Base-by-base conservation (phyloP, 2,329 filamentous ascomycete genomes). In the Xylaria sp. region DNA sequence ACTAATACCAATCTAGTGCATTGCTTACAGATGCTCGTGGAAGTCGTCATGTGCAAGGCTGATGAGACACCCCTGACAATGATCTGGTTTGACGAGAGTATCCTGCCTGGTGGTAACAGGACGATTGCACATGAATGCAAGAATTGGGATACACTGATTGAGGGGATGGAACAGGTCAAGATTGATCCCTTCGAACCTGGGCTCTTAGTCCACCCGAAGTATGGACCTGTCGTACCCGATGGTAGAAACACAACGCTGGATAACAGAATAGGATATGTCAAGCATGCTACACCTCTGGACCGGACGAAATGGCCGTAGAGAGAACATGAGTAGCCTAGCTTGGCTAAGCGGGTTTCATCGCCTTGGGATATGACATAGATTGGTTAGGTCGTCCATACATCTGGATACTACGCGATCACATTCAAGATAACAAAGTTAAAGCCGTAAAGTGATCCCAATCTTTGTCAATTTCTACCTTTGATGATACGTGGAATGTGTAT, bases 1-100 rank as follows among this genome's bases (percentile, higher is more conserved):
- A 57, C 63, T 68, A 21, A 69, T 51, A 2, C 2, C 1, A 2
- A n/a, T 21, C 59, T 23, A 73, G 73, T 73, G 13, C 73, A 74
- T 54, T 74, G 71, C 47, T 55, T 74, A 18, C 71, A 73, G 37
- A 74, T 74, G 72, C 65, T 74, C 21, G 69, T 73, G 3, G 72
- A 74, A 50, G 70, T 70, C 3, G 60, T 71, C 18, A 74, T 72
- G 70, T 74, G 73, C 66, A 73, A 74, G 44, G 73, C 70, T 21
- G 72, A 74, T 27, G 72, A 73, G 44, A 73, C 73, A 13, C 71
- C 72, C 13, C 67, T 74, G n/a, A 74, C 73, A 32, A 72, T 73
- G 72, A 69, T 70, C 60, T 74, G 73, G 73, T 72, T 73, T 54
- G 71, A 73, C 5, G 69, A 74, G 50, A 72, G 69, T 55, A 73